Evolutionary conservation across 306 rosid species (phyloP).

Genomic region (Medicago lupulina): DNA sequence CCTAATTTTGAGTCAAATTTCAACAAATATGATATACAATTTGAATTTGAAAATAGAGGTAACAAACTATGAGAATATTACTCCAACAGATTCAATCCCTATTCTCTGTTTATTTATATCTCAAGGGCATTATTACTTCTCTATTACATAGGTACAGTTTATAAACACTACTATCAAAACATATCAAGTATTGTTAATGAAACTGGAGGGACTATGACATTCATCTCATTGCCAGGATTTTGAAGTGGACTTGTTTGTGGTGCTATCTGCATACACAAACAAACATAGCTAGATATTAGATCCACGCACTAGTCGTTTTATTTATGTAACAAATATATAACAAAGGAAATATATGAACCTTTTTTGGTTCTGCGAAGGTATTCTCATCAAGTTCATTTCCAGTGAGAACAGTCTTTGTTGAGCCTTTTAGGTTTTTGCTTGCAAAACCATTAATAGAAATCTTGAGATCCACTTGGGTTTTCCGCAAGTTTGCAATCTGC

Average conservation of each 20-base stretch:
- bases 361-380: conserved; percentile 60
- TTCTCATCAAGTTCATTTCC: conserved; percentile 64
- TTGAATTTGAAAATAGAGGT: no score
- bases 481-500: conserved; percentile 72
- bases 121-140: not conserved
- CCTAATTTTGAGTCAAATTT: no score
- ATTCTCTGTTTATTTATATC: not conserved
- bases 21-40: no score
- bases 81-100: not conserved
- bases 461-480: conserved; percentile 45
- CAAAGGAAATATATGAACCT: conserved; percentile 48
- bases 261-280: conserved; percentile 50
- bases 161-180: conserved; percentile 13
- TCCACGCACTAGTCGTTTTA: not conserved
- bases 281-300: not conserved
- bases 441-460: conserved; percentile 49
- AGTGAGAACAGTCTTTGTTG: conserved; percentile 65
- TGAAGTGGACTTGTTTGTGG: conserved; percentile 48
- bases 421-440: conserved; percentile 39
- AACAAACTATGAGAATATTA: no score
- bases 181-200: conserved; percentile 75
- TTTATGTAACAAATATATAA: not conserved
- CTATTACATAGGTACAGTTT: not conserved
- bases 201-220: conserved; percentile 46
- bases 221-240: conserved; percentile 46